phyloP scores from a whole-genome alignment of 1,284 basidiomycete species.

The Pseudozyma thailandica region DNA sequence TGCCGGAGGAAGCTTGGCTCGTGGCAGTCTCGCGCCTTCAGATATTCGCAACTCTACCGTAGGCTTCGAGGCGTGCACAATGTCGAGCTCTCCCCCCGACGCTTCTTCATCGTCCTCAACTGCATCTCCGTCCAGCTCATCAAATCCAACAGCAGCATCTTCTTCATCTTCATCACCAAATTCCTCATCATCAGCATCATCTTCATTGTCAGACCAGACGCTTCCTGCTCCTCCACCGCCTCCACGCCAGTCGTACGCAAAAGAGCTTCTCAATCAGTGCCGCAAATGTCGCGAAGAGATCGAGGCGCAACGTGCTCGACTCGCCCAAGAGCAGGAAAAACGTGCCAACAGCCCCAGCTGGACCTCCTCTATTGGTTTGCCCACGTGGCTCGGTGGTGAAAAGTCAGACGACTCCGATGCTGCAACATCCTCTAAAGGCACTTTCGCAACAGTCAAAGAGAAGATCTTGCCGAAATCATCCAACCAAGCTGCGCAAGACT shows the following conservation, averaged over 20 bases:
- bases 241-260: constrained; percentile 62
- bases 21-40: constrained; percentile 55
- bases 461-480: constrained; percentile 28
- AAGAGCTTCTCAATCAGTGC: constrained; percentile 64
- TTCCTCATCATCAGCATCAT: constrained; percentile 20
- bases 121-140: too few species aligned
- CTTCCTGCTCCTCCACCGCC: constrained; percentile 47
- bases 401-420: constrained; percentile 13
- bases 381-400: constrained; percentile 42
- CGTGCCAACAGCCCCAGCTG: constrained; percentile 8
- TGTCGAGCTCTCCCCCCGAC: constrained; percentile 7
- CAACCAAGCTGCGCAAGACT: neutral
- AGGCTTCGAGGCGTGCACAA: constrained; percentile 42
- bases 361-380: constrained; percentile 26
- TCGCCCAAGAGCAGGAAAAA: constrained; percentile 23
- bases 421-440: constrained; percentile 13
- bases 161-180: constrained; percentile 12
- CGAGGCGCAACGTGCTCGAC: constrained; percentile 42
- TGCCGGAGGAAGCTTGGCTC: constrained; percentile 60
- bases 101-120: constrained; percentile 7
- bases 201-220: constrained; percentile 15
- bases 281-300: constrained; percentile 59
- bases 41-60: constrained; percentile 50
- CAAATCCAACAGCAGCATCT: too few species aligned
- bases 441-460: constrained; percentile 27